Conservation (phyloP, 1,284 basidiomycete species). For the Rhodotorula sp. region DNA sequence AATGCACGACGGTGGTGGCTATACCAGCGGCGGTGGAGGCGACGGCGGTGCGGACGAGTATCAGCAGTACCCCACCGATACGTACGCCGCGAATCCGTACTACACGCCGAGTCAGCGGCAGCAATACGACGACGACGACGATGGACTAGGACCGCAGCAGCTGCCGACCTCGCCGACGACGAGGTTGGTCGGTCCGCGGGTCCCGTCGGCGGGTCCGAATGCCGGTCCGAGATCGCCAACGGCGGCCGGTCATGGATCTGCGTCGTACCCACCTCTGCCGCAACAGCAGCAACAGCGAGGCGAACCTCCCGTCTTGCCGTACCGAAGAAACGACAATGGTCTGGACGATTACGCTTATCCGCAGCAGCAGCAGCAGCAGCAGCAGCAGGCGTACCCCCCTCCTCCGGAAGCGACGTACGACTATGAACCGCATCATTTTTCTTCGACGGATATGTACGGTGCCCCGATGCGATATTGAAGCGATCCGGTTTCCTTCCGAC, state of each 20-base stretch:
- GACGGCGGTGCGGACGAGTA: neutral
- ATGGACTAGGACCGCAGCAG: neutral
- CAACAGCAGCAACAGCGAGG: neutral
- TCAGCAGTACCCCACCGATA: neutral
- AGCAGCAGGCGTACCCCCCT: slow-evolving; percentile 10
- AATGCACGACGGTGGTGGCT: slow-evolving; percentile 9
- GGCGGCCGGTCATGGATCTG: slow-evolving; percentile 6
- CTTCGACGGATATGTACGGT: slow-evolving; percentile 4
- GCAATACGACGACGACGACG: neutral
- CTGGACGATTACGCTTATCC: neutral
- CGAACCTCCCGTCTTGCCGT: neutral
- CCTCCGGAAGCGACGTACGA: slow-evolving; percentile 32
- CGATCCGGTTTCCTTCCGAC: neutral
- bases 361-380: slow-evolving; percentile 2
- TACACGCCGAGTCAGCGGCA: neutral
- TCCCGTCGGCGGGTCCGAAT: neutral
- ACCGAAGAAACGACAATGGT: neutral
- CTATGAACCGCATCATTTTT: neutral
- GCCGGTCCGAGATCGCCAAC: slow-evolving; percentile 1
- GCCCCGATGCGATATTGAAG: slow-evolving; percentile 6
- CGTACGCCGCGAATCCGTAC: neutral
- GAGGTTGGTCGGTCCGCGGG: neutral
- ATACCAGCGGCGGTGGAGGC: neutral
- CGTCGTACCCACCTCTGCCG: slow-evolving; percentile 9
- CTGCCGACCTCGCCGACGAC: slow-evolving; percentile 1